Conservation (phyloP, 441 rosid species). For the Aquilaria agallochum region DNA sequence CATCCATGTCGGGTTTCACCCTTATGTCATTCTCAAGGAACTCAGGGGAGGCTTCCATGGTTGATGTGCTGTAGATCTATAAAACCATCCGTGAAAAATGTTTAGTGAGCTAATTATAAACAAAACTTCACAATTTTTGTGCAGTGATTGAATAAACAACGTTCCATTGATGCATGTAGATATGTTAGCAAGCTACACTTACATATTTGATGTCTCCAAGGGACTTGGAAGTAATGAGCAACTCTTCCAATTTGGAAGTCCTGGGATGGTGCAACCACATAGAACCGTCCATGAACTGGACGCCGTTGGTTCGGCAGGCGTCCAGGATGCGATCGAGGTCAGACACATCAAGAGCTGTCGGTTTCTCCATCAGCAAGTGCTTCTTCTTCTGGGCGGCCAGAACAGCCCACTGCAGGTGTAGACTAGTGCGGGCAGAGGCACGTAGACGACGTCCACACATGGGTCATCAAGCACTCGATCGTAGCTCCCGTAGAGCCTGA, state of each 20-base stretch:
- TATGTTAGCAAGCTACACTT: constrained; percentile 2
- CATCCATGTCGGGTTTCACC: constrained; percentile 46
- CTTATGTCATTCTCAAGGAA: constrained; percentile 43
- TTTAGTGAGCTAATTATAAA: not conserved
- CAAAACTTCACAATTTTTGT: no score
- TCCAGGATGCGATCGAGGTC: constrained; percentile 35
- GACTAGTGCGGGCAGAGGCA: constrained; percentile 38
- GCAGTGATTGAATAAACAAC: no score
- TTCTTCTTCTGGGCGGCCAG: constrained; percentile 38
- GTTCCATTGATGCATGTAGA: no score
- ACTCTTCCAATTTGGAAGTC: constrained; percentile 39
- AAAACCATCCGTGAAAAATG: not conserved
- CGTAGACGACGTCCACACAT: constrained; percentile 40
- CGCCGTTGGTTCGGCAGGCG: constrained; percentile 41
- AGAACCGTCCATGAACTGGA: constrained; percentile 58
- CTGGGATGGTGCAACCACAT: constrained; percentile 59
- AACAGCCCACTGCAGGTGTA: constrained; percentile 41
- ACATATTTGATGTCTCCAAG: constrained; percentile 36
- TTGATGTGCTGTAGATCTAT: constrained; percentile 45
- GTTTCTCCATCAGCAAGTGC: constrained; percentile 50
- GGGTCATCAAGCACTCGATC: constrained; percentile 34
- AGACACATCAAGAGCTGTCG: constrained; percentile 34
- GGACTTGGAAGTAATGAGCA: constrained; percentile 35
- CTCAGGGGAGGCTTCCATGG: constrained; percentile 31
- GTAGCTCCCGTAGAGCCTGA: constrained; percentile 41